Evolutionary conservation across 2,329 filamentous ascomycete species (phyloP).

Genomic region (Trichoderma sp.): DNA sequence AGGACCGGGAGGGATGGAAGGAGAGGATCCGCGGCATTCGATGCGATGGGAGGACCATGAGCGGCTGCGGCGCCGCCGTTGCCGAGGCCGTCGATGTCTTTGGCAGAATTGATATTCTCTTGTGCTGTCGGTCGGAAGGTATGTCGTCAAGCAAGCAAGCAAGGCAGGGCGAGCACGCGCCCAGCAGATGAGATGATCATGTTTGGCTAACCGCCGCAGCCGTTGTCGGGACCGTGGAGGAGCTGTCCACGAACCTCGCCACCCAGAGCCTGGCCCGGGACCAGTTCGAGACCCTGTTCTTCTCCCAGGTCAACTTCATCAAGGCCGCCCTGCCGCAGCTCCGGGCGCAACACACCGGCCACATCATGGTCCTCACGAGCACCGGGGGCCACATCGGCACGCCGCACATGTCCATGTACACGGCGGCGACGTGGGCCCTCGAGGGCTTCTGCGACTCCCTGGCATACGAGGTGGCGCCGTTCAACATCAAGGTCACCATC

Average conservation of each 20-base stretch:
- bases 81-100: conserved; percentile 85
- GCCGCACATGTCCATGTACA: conserved; percentile 87
- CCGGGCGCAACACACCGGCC: conserved; percentile 77
- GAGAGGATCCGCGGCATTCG: conserved; percentile 70
- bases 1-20: conserved; percentile 75
- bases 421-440: conserved; percentile 89
- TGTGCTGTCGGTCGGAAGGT: conserved; percentile 90
- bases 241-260: conserved; percentile 71
- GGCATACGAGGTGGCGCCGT: conserved; percentile 93
- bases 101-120: conserved; percentile 82
- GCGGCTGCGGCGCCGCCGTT: conserved; percentile 80
- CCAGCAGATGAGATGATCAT: neutral
- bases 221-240: conserved; percentile 87
- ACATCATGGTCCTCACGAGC: conserved; percentile 86
- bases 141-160: too few species aligned
- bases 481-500: conserved; percentile 95
- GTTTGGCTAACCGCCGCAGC: conserved; percentile 50
- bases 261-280: conserved; percentile 81
- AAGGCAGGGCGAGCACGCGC: neutral
- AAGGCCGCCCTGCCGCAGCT: conserved; percentile 82
- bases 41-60: conserved; percentile 63
- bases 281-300: conserved; percentile 94
- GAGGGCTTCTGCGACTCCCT: conserved; percentile 96
- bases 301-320: conserved; percentile 94
- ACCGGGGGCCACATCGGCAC: conserved; percentile 92